phyloP scores from a whole-genome alignment of 768 basidiomycete genomes.

The Pleurotus sapidus region DNA sequence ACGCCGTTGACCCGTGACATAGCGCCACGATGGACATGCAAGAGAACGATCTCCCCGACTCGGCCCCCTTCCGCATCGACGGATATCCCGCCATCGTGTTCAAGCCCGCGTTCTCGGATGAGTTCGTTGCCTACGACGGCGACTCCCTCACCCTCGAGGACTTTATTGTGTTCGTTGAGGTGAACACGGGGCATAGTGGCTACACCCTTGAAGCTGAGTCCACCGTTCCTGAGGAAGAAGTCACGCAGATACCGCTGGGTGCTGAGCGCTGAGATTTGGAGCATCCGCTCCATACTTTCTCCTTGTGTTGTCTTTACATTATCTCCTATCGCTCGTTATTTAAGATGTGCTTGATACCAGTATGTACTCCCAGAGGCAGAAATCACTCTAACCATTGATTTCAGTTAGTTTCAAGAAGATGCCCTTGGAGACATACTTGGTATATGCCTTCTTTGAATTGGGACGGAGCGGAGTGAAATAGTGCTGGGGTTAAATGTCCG shows the following conservation, averaged over 20 bases:
- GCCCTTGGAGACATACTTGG: no score
- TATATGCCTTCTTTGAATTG: no score
- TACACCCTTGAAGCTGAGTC: constrained; percentile 26
- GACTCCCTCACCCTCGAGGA: constrained; percentile 89
- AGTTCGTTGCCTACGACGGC: constrained; percentile 92
- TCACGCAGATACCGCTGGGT: constrained; percentile 33
- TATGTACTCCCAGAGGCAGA: no score
- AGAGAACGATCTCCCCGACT: constrained; percentile 94
- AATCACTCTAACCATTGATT: no score
- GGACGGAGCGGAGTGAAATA: no score
- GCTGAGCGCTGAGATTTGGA: background rate
- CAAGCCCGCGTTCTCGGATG: constrained; percentile 83
- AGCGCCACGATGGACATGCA: constrained; percentile 96
- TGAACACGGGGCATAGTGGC: constrained; percentile 68
- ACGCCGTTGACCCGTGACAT: background rate
- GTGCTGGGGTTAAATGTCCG: no score
- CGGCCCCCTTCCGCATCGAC: constrained; percentile 79
- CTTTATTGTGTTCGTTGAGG: constrained; percentile 78
- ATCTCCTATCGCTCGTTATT: no score
- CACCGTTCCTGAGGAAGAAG: constrained; percentile 15
- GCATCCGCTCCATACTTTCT: no score
- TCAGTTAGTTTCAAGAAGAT: no score
- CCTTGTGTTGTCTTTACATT: no score
- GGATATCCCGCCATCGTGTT: constrained; percentile 98
- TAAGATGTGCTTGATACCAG: no score